Base-by-base conservation (phyloP, 495 filamentous ascomycete genomes). In the Penicillium dipodomyicola region DNA sequence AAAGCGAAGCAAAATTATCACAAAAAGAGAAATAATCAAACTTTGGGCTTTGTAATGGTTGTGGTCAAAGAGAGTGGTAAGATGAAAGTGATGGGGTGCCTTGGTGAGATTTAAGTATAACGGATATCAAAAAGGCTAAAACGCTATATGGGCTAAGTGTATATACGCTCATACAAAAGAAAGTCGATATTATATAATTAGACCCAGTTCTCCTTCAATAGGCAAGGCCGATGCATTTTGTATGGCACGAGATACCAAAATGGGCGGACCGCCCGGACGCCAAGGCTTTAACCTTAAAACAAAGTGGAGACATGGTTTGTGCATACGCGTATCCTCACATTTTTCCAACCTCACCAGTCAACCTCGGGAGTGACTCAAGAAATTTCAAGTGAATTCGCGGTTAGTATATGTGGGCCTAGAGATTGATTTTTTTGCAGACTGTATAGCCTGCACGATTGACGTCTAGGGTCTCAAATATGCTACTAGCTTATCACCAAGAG, bases 311-410 rank as follows among this genome's bases (percentile, higher is more conserved):
- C n/a, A 5, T 55, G 57, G 57, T 56, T 52, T 19, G 57, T 55
- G 57, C 57, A 59, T 49, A 59, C 57, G 51, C 57, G 51, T 59
- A 55, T 59, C 41, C n/a, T 11, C 10, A 17, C 25, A 14, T 37
- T 43, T 15, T 10, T 29, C 48, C 10, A 29, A 49, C 20, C 14
- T 37, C 33, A 37, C 33, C 33, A 25, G 23, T 15, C 33, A 5
- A 35, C 12, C 14, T 6, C 14, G 2, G 14, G 33, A 37, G 12
- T 15, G 1, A 37, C n/a, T 37, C 33, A 37, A 37, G 33, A 37
- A 14, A 37, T 37, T 37, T 14, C 33, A 37, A n/a, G 33, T 37
- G 33, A 5, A 37, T 27, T 27, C 17, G 17, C 9, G 27, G n/a
- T 14, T 15, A 48, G 22, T 20, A 20, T 29, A 40, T 15, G 23